phyloP scores from a whole-genome alignment of 768 basidiomycete genomes.

The Pisolithus sp. region DNA sequence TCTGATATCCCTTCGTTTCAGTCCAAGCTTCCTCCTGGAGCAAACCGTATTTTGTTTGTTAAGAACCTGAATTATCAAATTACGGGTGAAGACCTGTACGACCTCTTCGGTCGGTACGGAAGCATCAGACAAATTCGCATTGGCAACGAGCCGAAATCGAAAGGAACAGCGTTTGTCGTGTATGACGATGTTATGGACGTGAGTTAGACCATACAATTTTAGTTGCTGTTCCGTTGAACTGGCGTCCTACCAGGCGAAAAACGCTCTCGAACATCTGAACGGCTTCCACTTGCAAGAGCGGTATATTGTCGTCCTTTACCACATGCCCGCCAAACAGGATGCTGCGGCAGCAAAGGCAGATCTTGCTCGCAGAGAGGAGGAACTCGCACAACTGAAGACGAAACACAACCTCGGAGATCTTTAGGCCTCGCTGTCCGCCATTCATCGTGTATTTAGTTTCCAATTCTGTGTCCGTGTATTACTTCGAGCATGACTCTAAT shows the following conservation, averaged over 20 bases:
- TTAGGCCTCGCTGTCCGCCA: slow-evolving; percentile 28
- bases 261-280: slow-evolving; percentile 93
- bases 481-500: neutral
- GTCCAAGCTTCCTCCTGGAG: slow-evolving; percentile 88
- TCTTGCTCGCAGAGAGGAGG: slow-evolving; percentile 85
- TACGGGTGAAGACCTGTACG: slow-evolving; percentile 90
- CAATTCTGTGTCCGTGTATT: neutral
- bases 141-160: slow-evolving; percentile 87
- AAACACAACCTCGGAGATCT: slow-evolving; percentile 80
- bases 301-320: slow-evolving; percentile 96
- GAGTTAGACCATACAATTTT: slow-evolving; percentile 21
- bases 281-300: slow-evolving; percentile 98
- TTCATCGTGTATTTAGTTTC: slow-evolving; percentile 8
- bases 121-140: slow-evolving; percentile 93
- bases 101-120: slow-evolving; percentile 96
- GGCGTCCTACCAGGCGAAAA: slow-evolving; percentile 66
- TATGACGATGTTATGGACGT: slow-evolving; percentile 97
- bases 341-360: slow-evolving; percentile 92
- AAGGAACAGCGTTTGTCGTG: slow-evolving; percentile 95
- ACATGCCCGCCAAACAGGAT: slow-evolving; percentile 96
- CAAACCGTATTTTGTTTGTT: slow-evolving; percentile 87
- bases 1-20: slow-evolving; percentile 21
- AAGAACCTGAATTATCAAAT: slow-evolving; percentile 93
- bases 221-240: slow-evolving; percentile 6
- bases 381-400: slow-evolving; percentile 79